Evolutionary conservation across 768 basidiomycete species (phyloP).

Genomic region (Termitomyces sp.): DNA sequence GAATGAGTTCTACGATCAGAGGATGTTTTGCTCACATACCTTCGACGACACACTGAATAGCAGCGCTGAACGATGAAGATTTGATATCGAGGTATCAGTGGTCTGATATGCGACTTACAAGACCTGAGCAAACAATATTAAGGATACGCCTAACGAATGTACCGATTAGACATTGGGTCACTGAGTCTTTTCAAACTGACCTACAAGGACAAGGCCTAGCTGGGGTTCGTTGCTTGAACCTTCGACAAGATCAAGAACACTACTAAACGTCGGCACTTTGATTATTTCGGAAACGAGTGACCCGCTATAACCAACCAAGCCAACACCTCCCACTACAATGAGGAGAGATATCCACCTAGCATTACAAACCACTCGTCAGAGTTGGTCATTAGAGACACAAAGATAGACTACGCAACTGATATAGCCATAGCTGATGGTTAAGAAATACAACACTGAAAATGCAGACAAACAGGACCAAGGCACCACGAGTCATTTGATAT

Average conservation of each 20-base stretch:
- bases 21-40: slow-evolving; percentile 22
- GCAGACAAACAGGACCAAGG: slow-evolving; percentile 91
- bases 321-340: slow-evolving; percentile 81
- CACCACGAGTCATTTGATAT: slow-evolving; percentile 94
- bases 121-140: slow-evolving; percentile 89
- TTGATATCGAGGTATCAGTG: neutral
- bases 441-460: slow-evolving; percentile 89
- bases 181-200: slow-evolving; percentile 31
- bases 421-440: slow-evolving; percentile 73
- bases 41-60: slow-evolving; percentile 90
- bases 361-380: slow-evolving; percentile 5
- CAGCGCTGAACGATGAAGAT: slow-evolving; percentile 48
- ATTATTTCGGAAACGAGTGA: slow-evolving; percentile 76
- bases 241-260: slow-evolving; percentile 20
- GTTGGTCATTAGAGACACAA: neutral
- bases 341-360: slow-evolving; percentile 83
- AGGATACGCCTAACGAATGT: slow-evolving; percentile 61
- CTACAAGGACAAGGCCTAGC: slow-evolving; percentile 66
- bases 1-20: slow-evolving; percentile 2
- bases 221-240: slow-evolving; percentile 43
- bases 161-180: slow-evolving; percentile 8
- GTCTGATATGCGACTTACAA: slow-evolving; percentile 52
- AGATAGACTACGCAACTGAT: slow-evolving; percentile 54
- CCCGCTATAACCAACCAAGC: slow-evolving; percentile 82
- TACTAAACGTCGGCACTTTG: slow-evolving; percentile 33